Evolutionary conservation across 768 basidiomycete genomes (phyloP).

Genomic region (Suillus variegatus): DNA sequence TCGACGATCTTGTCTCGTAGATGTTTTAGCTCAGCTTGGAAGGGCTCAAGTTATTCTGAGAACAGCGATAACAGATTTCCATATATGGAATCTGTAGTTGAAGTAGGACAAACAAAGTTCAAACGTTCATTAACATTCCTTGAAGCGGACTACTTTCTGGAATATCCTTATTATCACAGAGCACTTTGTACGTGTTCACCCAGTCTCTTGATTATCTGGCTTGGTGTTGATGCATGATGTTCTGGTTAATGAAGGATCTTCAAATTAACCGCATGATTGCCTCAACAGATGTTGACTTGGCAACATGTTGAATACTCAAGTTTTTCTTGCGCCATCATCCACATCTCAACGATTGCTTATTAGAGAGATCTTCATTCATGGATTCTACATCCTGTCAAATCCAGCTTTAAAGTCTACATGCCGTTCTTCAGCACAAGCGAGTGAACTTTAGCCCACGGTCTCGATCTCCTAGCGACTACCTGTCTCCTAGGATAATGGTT

Average conservation of each 20-base stretch:
- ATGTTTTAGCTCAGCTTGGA: not conserved
- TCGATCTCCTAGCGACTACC: not conserved
- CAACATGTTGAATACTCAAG: not conserved
- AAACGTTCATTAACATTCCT: not conserved
- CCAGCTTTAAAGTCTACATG: not conserved
- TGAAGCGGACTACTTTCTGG: not conserved
- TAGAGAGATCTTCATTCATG: not conserved
- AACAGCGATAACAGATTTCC: slow-evolving; percentile 16
- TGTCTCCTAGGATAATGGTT: too few relatives aligned
- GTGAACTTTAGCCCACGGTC: not conserved
- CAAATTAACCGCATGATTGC: not conserved
- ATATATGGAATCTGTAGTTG: slow-evolving; percentile 31
- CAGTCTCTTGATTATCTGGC: not conserved
- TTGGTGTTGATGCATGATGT: not conserved
- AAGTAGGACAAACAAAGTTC: not conserved
- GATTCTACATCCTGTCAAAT: not conserved
- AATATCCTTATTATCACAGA: not conserved
- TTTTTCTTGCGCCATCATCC: not conserved
- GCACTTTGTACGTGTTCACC: not conserved
- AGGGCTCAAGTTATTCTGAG: not conserved
- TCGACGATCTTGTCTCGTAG: not conserved
- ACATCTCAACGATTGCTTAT: not conserved
- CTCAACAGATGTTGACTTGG: not conserved
- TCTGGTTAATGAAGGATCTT: not conserved
- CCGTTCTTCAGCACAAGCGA: not conserved